A percentile compares a stretch with the other conserved stretches of the same genome.
Conservation (phyloP, 1,139 yeast species). For the Suhomyces choctaworum region DNA sequence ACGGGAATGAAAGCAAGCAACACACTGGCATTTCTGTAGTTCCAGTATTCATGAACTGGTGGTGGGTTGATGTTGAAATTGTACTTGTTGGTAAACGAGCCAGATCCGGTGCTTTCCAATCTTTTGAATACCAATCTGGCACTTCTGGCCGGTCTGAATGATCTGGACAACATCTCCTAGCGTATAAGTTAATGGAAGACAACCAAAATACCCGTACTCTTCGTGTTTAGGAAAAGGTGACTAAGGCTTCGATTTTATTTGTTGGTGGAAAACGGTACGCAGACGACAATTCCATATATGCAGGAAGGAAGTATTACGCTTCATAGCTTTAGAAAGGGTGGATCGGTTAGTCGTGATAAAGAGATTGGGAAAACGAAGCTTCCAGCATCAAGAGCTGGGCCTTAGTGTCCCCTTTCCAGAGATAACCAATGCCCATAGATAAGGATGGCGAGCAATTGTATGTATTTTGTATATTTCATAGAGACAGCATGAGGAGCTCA, state of each 20-base stretch:
- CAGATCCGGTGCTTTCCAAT: conserved; percentile 32
- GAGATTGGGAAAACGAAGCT: no score
- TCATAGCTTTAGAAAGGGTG: no score
- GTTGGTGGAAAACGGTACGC: conserved; percentile 9
- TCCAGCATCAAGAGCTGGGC: no score
- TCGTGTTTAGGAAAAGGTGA: conserved; percentile 2
- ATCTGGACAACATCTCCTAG: conserved; percentile 34
- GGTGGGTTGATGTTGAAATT: conserved; percentile 49
- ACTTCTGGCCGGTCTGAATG: conserved; percentile 27
- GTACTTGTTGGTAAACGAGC: conserved; percentile 43
- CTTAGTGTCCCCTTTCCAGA: no score
- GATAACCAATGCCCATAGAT: no score
- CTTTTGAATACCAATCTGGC: conserved; percentile 28
- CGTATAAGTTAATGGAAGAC: no score
- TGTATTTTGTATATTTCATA: no score
- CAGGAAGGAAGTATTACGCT: no score
- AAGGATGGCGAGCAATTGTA: no score
- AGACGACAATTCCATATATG: conserved; percentile 6
- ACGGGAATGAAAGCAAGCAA: conserved; percentile 43
- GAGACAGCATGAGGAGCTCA: no score
- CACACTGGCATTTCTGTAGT: conserved; percentile 38
- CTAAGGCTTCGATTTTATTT: conserved; percentile 13
- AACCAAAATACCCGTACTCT: no score
- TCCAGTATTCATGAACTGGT: conserved; percentile 52
- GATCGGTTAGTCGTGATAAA: no score